Percentiles rank a stretch among this genome's conserved stretches.
Evolutionary conservation across 2,329 filamentous ascomycete genomes (phyloP).

Genomic region (Trichoderma sp.): DNA sequence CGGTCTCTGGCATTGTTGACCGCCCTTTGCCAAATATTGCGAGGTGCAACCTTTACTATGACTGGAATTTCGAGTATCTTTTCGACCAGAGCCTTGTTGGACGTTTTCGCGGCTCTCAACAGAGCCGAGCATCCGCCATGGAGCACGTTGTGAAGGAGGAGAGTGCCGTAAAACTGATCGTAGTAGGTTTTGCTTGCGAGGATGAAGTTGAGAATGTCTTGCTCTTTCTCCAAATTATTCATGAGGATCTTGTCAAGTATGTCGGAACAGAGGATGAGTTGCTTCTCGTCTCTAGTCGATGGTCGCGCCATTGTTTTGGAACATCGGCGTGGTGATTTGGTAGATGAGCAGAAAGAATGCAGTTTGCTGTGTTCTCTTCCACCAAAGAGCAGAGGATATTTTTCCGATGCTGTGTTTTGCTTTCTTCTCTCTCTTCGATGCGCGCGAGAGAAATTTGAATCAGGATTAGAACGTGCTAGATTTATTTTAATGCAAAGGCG

Average conservation of each 20-base stretch:
- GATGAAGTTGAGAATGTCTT: neutral
- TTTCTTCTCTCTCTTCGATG: too few relatives aligned
- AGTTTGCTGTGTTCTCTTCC: neutral
- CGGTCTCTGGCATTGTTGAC: neutral
- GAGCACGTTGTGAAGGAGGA: neutral
- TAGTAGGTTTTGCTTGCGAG: neutral
- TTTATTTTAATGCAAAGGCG: too few relatives aligned
- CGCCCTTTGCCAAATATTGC: neutral
- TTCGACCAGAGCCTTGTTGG: neutral
- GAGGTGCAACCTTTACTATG: neutral
- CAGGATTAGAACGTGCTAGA: too few relatives aligned
- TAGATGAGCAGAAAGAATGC: neutral
- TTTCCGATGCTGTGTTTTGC: neutral
- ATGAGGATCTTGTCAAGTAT: neutral
- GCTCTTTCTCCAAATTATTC: neutral
- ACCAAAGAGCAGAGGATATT: neutral
- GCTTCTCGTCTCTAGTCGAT: neutral
- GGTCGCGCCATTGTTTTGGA: neutral
- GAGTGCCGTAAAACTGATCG: neutral
- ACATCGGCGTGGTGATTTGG: neutral
- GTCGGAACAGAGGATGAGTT: neutral
- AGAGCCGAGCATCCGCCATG: neutral
- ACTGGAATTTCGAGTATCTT: neutral
- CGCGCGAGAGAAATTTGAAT: too few relatives aligned
- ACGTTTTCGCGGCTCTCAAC: neutral